Evolutionary conservation across 495 filamentous ascomycete species (phyloP), one percentile per base, ranked within the genome.

Genomic region (Aspergillus avenaceus): DNA sequence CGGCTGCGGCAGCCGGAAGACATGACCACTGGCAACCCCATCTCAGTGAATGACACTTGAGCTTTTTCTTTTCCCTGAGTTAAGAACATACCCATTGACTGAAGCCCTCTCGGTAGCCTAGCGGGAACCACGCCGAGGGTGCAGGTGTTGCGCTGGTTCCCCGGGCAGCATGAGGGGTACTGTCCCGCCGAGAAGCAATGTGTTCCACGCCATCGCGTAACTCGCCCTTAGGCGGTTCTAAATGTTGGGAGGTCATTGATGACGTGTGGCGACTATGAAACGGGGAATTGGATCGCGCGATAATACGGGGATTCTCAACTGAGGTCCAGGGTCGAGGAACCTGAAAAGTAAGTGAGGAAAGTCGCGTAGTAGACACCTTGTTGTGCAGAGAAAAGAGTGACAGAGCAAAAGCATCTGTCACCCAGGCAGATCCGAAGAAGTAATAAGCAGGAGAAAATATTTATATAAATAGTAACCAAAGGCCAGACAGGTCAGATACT

Each of bases 31-130:
- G 58, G 27, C 56, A 23, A 45, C 37, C 51, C 27, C 19, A 8
- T 43, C 25, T 54, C 41, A 56, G 53, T 45, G 41, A 58, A 51
- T 41, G 24, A 43, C 21, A 44, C 22, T 14, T 18, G 18, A 37
- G 29, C 29, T 46, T 49, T 21, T 36, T 54, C 41, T 49, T 21
- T 36, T 54, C 41, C 29, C 36, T 24, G 18, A 40, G 12, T 32
- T 40, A 42, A 36, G n/a, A 45, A 74, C 84, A 23, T 72, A 91
- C 90, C 92, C 93, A 98, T 79, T 98, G 95, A 45, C 73, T 81
- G 49, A 93, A 87, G 11, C 87, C 92, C 44, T 95, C 92, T 58
- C 90, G 90, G 70, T 95, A 95, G 21, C 90, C 86, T 19, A 98
- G 70, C 3, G 93, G 90, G 57, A 97, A 97, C 64, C 79, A 84